Conservation (phyloP, 257 asterid genomes). For the Nicotiana obtusifolia region DNA sequence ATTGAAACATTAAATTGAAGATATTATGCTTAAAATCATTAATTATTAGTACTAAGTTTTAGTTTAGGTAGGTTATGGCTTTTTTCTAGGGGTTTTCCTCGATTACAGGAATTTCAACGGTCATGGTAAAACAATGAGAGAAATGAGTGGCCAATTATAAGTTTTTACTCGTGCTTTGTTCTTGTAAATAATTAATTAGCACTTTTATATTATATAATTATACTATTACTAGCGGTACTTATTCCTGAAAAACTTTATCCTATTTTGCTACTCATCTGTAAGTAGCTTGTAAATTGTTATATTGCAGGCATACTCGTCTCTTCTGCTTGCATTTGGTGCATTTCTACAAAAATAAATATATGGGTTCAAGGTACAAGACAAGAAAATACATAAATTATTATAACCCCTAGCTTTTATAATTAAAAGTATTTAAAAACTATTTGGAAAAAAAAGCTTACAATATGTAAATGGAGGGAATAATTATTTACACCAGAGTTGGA, state of each 20-base stretch:
- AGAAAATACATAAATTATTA: too few species aligned
- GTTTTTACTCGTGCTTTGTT: constrained; percentile 12
- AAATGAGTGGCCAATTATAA: constrained; percentile 49
- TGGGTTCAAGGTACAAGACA: too few species aligned
- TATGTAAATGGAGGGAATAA: background rate
- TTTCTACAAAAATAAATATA: too few species aligned
- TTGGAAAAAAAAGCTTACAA: background rate
- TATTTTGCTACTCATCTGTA: background rate
- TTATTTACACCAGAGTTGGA: background rate
- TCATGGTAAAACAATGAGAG: constrained; percentile 17
- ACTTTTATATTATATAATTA: background rate
- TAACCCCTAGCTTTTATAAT: too few species aligned
- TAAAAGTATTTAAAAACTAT: too few species aligned
- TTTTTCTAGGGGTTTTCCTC: constrained; percentile 12
- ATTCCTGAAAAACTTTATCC: background rate
- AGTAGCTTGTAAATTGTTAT: background rate
- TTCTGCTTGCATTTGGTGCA: too few species aligned
- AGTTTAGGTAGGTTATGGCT: constrained; percentile 11
- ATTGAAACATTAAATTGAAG: constrained; percentile 11
- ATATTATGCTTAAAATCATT: background rate
- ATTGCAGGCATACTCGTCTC: too few species aligned
- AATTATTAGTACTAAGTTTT: background rate
- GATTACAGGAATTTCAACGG: constrained; percentile 22
- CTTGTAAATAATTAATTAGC: constrained; percentile 3
- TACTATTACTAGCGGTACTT: background rate